Conservation (phyloP, 140 eudicot genomes). For the Stevia rebaudiana region DNA sequence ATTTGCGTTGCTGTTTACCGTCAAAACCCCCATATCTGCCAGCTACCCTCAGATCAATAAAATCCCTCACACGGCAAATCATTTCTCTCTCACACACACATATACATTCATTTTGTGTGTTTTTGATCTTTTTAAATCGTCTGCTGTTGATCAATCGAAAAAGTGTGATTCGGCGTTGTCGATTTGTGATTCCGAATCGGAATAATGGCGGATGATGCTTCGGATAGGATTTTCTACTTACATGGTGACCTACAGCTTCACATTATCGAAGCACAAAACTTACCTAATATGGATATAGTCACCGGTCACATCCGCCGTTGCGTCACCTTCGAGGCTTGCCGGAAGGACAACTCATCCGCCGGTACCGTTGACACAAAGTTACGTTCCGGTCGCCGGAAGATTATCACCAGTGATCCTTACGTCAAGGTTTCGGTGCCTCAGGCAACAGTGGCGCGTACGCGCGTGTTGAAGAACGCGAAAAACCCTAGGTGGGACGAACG, state of each 20-base stretch:
- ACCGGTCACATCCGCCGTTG: constrained; percentile 69
- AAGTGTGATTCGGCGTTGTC: background rate
- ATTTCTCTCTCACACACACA: background rate
- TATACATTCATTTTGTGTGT: background rate
- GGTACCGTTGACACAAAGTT: constrained; percentile 20
- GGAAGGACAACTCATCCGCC: constrained; percentile 21
- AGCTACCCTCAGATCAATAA: background rate
- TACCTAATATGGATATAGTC: constrained; percentile 81
- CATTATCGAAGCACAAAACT: constrained; percentile 52
- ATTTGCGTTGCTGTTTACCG: constrained; percentile 20
- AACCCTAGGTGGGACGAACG: constrained; percentile 85
- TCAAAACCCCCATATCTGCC: constrained; percentile 29
- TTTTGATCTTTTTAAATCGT: background rate
- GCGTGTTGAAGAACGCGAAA: constrained; percentile 69
- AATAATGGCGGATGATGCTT: constrained; percentile 42
- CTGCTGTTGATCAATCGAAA: constrained; percentile 8
- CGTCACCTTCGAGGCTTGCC: constrained; percentile 52
- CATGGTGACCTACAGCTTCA: constrained; percentile 75
- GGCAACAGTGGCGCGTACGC: constrained; percentile 84
- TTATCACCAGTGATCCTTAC: constrained; percentile 91
- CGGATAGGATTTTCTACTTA: constrained; percentile 38
- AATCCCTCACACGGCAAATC: background rate
- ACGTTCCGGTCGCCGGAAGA: constrained; percentile 42
- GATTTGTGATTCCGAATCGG: constrained; percentile 11
- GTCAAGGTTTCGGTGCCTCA: constrained; percentile 87